Percentiles rank a stretch among this genome's conserved stretches.
phyloP scores from a whole-genome alignment of 805 yeast genomes.

The Candida wancherniae region DNA sequence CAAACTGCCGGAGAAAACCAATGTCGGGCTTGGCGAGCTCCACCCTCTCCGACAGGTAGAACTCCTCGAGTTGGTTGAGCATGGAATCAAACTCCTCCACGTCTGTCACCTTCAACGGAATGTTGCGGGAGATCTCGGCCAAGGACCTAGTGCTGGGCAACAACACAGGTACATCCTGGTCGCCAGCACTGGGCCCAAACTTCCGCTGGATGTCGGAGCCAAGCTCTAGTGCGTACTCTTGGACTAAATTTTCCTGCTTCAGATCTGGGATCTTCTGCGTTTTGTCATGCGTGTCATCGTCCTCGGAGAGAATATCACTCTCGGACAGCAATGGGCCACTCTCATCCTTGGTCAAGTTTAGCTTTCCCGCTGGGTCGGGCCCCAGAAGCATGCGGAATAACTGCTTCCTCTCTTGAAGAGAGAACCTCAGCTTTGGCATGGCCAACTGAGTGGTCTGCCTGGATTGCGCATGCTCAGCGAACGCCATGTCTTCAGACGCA shows the following conservation, averaged over 20 bases:
- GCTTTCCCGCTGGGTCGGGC: too few species aligned
- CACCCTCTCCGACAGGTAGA: conserved; percentile 7
- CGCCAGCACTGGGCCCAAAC: conserved; percentile 1
- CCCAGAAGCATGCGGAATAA: too few species aligned
- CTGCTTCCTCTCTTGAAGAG: too few species aligned
- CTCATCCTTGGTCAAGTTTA: too few species aligned
- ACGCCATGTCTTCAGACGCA: too few species aligned
- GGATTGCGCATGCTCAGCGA: too few species aligned
- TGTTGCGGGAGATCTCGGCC: conserved; percentile 17
- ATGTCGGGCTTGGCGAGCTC: conserved; percentile 5
- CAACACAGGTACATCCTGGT: neutral
- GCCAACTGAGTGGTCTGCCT: too few species aligned
- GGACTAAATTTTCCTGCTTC: conserved; percentile 15
- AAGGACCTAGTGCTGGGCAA: conserved; percentile 7
- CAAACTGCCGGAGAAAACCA: neutral
- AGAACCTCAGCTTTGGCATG: too few species aligned
- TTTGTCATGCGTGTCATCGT: too few species aligned
- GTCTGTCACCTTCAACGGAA: conserved; percentile 21
- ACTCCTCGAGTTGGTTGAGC: conserved; percentile 26
- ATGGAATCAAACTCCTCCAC: conserved; percentile 35
- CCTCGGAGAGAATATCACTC: too few species aligned
- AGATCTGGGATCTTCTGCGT: neutral
- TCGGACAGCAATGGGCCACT: too few species aligned
- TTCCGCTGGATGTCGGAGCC: conserved; percentile 17
- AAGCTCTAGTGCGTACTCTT: conserved; percentile 26